These are phyloP conservation scores for Syzygium aromaticum DNA, from an alignment of 345 rosid species.

Conservation along the genomic window DNA sequence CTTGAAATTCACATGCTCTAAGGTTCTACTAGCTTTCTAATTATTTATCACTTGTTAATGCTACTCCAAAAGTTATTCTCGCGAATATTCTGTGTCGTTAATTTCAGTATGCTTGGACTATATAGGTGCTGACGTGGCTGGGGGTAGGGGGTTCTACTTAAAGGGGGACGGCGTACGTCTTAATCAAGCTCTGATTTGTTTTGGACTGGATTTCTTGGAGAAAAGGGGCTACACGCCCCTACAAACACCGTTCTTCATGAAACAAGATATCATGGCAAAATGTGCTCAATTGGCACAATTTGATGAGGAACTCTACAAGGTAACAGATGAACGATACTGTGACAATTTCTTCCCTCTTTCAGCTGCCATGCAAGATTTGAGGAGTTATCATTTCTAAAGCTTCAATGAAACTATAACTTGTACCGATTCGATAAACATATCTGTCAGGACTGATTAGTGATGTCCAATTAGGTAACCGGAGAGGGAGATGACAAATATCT, in stretches of 20 bases:
- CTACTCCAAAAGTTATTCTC: background rate
- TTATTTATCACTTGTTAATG: background rate
- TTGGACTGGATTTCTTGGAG: constrained; percentile 68
- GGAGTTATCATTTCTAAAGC: background rate
- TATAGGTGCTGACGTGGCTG: constrained; percentile 82
- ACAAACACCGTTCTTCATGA: constrained; percentile 92
- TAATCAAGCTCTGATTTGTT: constrained; percentile 85
- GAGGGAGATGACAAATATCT: constrained; percentile 94
- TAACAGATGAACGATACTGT: background rate
- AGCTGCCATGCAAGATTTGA: background rate
- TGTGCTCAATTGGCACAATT: constrained; percentile 91
- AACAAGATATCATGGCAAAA: constrained; percentile 87
- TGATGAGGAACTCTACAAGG: constrained; percentile 97
- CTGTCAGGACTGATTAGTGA: background rate
- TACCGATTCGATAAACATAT: background rate
- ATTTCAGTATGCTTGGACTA: background rate
- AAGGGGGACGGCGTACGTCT: constrained; percentile 84
- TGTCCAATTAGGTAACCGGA: constrained; percentile 64
- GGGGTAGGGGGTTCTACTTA: constrained; percentile 80
- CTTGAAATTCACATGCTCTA: background rate
- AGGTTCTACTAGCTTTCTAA: background rate
- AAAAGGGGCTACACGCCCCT: constrained; percentile 54
- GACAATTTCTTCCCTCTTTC: background rate
- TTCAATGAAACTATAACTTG: background rate
- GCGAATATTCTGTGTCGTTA: background rate